Base-by-base conservation (phyloP, 306 rosid species). In the Cucurbita argyrosperma region DNA sequence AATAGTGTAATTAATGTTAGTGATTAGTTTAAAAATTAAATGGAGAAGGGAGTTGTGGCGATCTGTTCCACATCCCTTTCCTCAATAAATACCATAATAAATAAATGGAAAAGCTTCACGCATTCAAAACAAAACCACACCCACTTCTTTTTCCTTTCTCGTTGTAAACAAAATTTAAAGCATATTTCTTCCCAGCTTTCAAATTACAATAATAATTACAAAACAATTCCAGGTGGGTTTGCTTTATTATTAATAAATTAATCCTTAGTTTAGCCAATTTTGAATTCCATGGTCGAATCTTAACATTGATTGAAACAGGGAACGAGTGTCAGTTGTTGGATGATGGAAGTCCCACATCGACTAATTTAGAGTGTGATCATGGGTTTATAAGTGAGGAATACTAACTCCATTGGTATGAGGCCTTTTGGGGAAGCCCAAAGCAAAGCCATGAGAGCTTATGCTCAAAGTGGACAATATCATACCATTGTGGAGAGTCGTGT, bases 61-160 rank as follows among this genome's bases (percentile, higher is more conserved):
- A 83, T 90, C 80, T 84, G 80, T 78, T 83, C 86, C 77, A 78
- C 85, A 51, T 80, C 83, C 74, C 86, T 87, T 84, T 83, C 87
- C 81, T 76, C 77, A 79, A 66, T 52, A 40, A 80, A 81, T 78
- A 75, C 40, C 77, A 74, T 64, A 49, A 76, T 64, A 49, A 74
- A 80, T 53, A 78, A 83, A 59, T 75, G 69, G 21, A 42, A 42
- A 35, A 73, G 81, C 77, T 49, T 74, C 26, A 11, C 14, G 74
- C 70, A 65, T 71, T 74, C 21, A 74, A 74, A 74, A 16, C 74
- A 21, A 75, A 65, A 55, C 30, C 1, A n/a, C 50, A 55, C 13
- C 39, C 72, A 68, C 42, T 65, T 65, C 16, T 42, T 42, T 43
- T 66, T 45, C 18, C 55, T 46, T 45, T 46, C 50, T 45, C 16